Conservation (phyloP, 2,329 filamentous ascomycete species). For the Aureobasidium sp. region DNA sequence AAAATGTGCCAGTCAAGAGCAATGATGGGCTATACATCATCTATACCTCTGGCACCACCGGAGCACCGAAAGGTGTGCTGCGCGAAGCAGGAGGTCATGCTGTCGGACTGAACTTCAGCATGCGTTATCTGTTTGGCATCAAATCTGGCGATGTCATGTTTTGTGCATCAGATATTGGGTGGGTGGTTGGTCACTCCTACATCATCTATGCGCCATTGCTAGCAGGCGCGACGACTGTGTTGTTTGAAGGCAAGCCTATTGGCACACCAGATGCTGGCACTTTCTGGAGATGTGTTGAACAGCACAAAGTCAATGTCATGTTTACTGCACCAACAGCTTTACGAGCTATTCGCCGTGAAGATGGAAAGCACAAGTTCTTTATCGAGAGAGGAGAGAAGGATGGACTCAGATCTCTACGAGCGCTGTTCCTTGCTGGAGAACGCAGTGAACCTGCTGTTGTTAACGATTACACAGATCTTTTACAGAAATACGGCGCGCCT, state of each 20-base stretch:
- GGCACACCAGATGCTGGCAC: slow-evolving; percentile 81
- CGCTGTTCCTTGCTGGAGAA: slow-evolving; percentile 81
- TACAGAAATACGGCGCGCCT: slow-evolving; percentile 58
- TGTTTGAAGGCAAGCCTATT: slow-evolving; percentile 92
- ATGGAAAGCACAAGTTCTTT: slow-evolving; percentile 65
- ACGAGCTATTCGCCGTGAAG: slow-evolving; percentile 78
- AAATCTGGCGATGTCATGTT: slow-evolving; percentile 77
- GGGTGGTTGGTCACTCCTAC: slow-evolving; percentile 82
- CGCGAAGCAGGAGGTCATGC: slow-evolving; percentile 80
- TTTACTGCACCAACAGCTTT: slow-evolving; percentile 86
- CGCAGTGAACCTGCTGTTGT: slow-evolving; percentile 82
- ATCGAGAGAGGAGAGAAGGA: slow-evolving; percentile 56
- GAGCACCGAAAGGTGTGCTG: slow-evolving; percentile 73
- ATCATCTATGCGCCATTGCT: slow-evolving; percentile 86
- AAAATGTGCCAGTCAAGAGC: slow-evolving; percentile 69
- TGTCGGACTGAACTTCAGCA: slow-evolving; percentile 74
- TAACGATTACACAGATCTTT: slow-evolving; percentile 67
- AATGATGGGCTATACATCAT: slow-evolving; percentile 83
- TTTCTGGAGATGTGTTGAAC: slow-evolving; percentile 80
- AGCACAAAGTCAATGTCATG: slow-evolving; percentile 75
- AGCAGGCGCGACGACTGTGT: slow-evolving; percentile 73
- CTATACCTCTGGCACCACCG: slow-evolving; percentile 79
- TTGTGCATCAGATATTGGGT: slow-evolving; percentile 80
- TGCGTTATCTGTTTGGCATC: slow-evolving; percentile 75
- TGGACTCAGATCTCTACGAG: slow-evolving; percentile 64